Evolutionary conservation across 2,329 filamentous ascomycete species (phyloP).

Genomic region (Alternaria viburni): DNA sequence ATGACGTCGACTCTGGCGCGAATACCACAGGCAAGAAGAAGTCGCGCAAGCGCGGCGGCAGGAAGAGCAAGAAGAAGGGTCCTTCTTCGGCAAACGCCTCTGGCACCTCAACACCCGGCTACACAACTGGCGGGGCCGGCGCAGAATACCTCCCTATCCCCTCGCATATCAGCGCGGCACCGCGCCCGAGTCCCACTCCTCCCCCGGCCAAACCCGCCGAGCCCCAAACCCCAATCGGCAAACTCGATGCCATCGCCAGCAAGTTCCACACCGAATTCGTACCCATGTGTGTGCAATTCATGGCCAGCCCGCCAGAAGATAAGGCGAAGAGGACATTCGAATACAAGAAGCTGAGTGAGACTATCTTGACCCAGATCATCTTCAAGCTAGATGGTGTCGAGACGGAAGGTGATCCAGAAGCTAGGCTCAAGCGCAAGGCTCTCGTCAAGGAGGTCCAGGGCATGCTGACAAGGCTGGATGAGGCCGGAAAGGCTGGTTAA

Average conservation of each 20-base stretch:
- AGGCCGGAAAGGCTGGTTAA: conserved; percentile 32
- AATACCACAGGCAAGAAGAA: conserved; percentile 43
- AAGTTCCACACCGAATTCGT: conserved; percentile 70
- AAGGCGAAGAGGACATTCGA: conserved; percentile 73
- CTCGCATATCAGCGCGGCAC: conserved; percentile 39
- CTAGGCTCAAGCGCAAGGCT: conserved; percentile 71
- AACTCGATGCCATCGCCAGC: conserved; percentile 69
- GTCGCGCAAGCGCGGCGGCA: conserved; percentile 42
- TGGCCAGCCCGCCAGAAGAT: conserved; percentile 63
- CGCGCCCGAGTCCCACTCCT: conserved; percentile 43
- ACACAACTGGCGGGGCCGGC: conserved; percentile 35
- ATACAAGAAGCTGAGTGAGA: conserved; percentile 77
- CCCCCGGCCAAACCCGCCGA: conserved; percentile 38
- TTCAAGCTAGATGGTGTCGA: conserved; percentile 80
- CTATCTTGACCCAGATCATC: conserved; percentile 75
- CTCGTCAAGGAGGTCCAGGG: conserved; percentile 75
- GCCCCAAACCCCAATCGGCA: conserved; percentile 55
- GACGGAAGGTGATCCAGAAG: conserved; percentile 70
- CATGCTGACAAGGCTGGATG: conserved; percentile 70
- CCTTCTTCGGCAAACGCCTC: conserved; percentile 49
- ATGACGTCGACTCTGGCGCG: conserved; percentile 35
- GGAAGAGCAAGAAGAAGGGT: conserved; percentile 56
- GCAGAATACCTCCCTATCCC: conserved; percentile 49
- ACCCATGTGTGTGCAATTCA: conserved; percentile 70
- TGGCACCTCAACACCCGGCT: conserved; percentile 52